These are phyloP conservation scores for Aspergillus fischeri DNA, from an alignment of 2,329 filamentous ascomycete genomes.

Conservation along the genomic window DNA sequence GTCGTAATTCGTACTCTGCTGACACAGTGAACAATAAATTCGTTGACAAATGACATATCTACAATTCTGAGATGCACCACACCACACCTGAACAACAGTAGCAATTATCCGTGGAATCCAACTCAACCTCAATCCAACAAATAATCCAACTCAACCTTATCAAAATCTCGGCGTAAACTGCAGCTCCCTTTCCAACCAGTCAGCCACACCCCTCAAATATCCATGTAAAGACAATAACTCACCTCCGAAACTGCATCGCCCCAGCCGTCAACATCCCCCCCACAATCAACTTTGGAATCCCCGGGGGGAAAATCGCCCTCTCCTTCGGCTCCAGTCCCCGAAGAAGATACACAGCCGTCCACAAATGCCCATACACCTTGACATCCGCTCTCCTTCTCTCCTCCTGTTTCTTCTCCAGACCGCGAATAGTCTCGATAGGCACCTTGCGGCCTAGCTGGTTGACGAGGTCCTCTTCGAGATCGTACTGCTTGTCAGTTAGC, in stretches of 20 bases:
- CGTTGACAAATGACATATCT: not conserved
- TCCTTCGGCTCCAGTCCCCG: not conserved
- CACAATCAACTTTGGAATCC: not conserved
- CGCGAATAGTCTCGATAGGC: not conserved
- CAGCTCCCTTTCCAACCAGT: not conserved
- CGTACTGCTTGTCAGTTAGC: not conserved
- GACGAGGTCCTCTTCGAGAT: not conserved
- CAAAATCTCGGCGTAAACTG: constrained; percentile 1
- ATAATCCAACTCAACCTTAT: not conserved
- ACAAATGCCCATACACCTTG: constrained; percentile 1
- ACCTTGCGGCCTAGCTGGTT: not conserved
- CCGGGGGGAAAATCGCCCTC: constrained; percentile 3
- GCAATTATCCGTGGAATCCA: not conserved
- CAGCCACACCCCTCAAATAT: not conserved
- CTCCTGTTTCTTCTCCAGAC: not conserved
- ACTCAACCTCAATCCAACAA: not conserved
- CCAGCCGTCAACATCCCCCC: constrained; percentile 4
- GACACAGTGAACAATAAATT: not conserved
- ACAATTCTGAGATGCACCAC: not conserved
- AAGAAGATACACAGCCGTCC: constrained; percentile 3
- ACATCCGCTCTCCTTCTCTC: not conserved
- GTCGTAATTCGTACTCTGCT: not conserved
- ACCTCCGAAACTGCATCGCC: constrained; percentile 2
- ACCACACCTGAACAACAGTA: not conserved
- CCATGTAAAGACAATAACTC: not conserved